Evolutionary conservation across 192 early-diverging fungal species (phyloP).

Genomic region (Pilaira anomala): DNA sequence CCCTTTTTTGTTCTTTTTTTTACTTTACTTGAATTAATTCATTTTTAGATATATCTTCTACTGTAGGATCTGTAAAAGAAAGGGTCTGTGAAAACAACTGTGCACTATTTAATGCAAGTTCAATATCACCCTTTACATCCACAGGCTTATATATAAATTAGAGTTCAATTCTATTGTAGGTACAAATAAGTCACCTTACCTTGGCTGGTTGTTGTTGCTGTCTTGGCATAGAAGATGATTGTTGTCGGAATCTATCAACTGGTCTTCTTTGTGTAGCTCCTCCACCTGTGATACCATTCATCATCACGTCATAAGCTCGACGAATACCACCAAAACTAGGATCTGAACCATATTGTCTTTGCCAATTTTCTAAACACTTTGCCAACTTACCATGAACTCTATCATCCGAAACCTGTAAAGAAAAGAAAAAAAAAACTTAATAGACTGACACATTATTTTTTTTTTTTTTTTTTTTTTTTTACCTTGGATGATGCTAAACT

Average conservation of each 20-base stretch:
- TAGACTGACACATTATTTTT: neutral
- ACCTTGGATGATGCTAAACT: conserved; percentile 26
- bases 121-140: conserved; percentile 46
- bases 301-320: conserved; percentile 22
- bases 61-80: conserved; percentile 49
- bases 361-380: conserved; percentile 30
- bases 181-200: conserved; percentile 2
- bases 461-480: neutral
- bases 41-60: conserved; percentile 54
- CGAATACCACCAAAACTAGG: conserved; percentile 20
- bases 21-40: conserved; percentile 45
- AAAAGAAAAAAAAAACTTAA: conserved; percentile 9
- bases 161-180: neutral
- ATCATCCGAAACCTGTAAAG: conserved; percentile 18
- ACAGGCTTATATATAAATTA: neutral
- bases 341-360: conserved; percentile 21
- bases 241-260: neutral
- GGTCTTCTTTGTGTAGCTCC: neutral
- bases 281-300: conserved; percentile 1
- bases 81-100: conserved; percentile 51
- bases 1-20: neutral
- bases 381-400: conserved; percentile 25
- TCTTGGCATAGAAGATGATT: neutral
- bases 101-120: conserved; percentile 49
- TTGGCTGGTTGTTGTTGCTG: neutral